phyloP scores from a whole-genome alignment of 176 grass and related monocot genomes.

The Paspalum vaginatum region DNA sequence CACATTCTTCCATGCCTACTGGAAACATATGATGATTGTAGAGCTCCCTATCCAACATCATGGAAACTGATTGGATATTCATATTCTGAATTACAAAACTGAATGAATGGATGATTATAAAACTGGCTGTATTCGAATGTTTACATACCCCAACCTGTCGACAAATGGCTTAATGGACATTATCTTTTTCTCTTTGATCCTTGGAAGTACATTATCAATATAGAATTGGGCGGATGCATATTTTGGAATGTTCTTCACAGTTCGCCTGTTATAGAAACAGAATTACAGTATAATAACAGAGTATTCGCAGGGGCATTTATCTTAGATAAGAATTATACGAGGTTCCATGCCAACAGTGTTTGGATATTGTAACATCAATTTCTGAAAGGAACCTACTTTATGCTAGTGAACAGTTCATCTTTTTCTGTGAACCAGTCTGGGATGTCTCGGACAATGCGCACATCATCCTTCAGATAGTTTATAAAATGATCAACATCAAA shows the following conservation, averaged over 20 bases:
- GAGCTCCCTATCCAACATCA: not conserved
- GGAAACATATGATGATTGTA: not conserved
- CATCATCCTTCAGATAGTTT: constrained; percentile 87
- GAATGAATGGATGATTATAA: not conserved
- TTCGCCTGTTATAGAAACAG: constrained; percentile 49
- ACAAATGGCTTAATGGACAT: constrained; percentile 91
- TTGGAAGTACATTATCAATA: constrained; percentile 83
- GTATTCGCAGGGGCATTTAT: not conserved
- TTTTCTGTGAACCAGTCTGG: constrained; percentile 86
- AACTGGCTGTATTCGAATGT: not conserved
- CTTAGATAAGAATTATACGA: not conserved
- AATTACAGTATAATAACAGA: constrained; percentile 12
- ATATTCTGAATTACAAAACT: not conserved
- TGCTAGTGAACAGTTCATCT: constrained; percentile 83
- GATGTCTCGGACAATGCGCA: constrained; percentile 71
- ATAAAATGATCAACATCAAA: constrained; percentile 87
- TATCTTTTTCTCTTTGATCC: constrained; percentile 88
- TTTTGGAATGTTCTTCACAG: constrained; percentile 82
- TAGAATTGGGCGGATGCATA: constrained; percentile 83
- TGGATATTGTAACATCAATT: not conserved
- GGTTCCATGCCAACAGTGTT: not conserved
- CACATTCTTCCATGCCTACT: not conserved
- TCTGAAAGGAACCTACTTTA: constrained; percentile 51
- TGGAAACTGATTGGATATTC: constrained; percentile 14
- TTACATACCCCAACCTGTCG: constrained; percentile 79